Evolutionary conservation across 352 stramenopile species (phyloP), one percentile per base, ranked within the genome.

Genomic region (Globisporangium viniferum): DNA sequence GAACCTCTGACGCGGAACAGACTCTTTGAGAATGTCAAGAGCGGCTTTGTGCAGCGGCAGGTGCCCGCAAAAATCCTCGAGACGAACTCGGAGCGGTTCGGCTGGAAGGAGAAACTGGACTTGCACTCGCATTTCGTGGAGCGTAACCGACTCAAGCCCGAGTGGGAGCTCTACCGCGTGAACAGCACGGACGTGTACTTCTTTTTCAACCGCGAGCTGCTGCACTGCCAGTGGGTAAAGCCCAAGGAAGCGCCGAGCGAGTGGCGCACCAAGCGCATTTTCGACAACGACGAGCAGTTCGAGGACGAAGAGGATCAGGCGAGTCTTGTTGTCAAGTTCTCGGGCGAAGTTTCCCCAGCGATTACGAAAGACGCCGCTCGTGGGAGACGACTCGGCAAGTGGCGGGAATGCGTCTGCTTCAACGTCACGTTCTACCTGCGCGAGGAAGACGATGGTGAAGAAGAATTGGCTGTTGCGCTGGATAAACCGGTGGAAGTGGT

Each of bases 61-160:
- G 80, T 92, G 27, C 84, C 84, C 3, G 24, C 64, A 2, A 73
- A 76, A 64, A n/a, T 90, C 5, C 65, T 72, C 9, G 72, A 75
- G 56, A 73, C 74, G 22, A 73, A 73, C 20, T 53, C 36, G 27
- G 54, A 67, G 56, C 70, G 78, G 20, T 73, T 92, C 10, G 81
- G 75, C 7, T 92, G 82, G 82, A 90, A 89, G 66, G 82, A 90
- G 69, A 92, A 89, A 64, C 69, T 92, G 44, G 73, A 70, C 3
- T 66, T 72, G 22, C 44, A 55, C 48, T 67, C 84, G 15, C 75
- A 75, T 53, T 86, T 90, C 18, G 79, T 90, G 41, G 84, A 92
- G 62, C 68, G 77, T 20, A 77, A 90, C 60, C 74, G 75, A 0
- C 55, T 79, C 18, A 44, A 66, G 2, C 78, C 81, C 6, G 73